Conservation (phyloP, 371 early-diverging fungal genomes). For the Rhizomucor miehei region DNA sequence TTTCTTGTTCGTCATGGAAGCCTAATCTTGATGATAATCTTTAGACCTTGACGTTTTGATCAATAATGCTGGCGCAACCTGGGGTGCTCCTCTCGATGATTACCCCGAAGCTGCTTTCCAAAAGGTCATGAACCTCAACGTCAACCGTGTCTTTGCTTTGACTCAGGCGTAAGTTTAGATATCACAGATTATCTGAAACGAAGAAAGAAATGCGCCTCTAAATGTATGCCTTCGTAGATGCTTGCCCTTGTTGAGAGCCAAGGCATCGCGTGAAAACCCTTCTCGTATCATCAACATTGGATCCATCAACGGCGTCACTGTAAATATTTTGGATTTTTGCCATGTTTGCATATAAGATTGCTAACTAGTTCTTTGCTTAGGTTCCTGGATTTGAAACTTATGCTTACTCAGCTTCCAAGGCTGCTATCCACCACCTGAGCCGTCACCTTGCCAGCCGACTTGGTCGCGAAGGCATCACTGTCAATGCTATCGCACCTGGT, state of each 20-base stretch:
- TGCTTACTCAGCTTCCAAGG: conserved; percentile 79
- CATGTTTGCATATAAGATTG: conserved; percentile 11
- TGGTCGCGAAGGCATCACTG: conserved; percentile 65
- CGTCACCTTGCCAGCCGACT: conserved; percentile 68
- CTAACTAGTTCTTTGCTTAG: conserved; percentile 18
- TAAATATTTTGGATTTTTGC: conserved; percentile 49
- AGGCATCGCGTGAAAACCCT: conserved; percentile 55
- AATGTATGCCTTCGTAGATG: conserved; percentile 29
- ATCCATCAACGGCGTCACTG: conserved; percentile 69
- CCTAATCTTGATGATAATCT: no score
- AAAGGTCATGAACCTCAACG: conserved; percentile 87
- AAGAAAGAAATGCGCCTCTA: neutral
- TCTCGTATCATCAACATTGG: conserved; percentile 68
- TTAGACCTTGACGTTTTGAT: conserved; percentile 79
- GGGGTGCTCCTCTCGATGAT: conserved; percentile 59
- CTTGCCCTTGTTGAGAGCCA: conserved; percentile 73
- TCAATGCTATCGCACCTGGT: conserved; percentile 91
- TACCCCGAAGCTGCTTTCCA: conserved; percentile 73
- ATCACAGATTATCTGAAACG: no score
- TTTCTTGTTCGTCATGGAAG: no score
- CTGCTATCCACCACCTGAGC: conserved; percentile 77
- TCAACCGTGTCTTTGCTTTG: conserved; percentile 81
- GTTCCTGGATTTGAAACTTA: conserved; percentile 63
- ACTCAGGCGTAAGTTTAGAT: conserved; percentile 70
- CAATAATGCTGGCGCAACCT: conserved; percentile 87